Percentiles rank a stretch among this genome's conserved stretches.
These are phyloP conservation scores for Botrytis fabae DNA, from an alignment of 2,329 filamentous ascomycete species.

Conservation along the genomic window DNA sequence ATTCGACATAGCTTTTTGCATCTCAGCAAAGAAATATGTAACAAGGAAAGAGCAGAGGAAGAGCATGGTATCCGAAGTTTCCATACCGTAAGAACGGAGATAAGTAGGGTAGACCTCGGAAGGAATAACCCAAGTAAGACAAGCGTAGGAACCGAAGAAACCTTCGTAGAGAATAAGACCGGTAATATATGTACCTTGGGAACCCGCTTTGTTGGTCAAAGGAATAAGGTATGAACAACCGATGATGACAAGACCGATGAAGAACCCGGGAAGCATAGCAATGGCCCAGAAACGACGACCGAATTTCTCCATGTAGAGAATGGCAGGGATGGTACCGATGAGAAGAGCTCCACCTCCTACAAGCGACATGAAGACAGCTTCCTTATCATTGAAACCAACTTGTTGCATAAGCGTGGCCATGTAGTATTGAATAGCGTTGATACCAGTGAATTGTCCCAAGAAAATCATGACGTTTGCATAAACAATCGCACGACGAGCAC, in stretches of 20 bases:
- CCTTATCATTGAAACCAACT: conserved; percentile 63
- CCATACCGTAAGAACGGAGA: conserved; percentile 72
- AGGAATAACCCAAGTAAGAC: conserved; percentile 65
- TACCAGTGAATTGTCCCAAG: conserved; percentile 69
- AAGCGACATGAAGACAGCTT: conserved; percentile 72
- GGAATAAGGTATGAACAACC: conserved; percentile 62
- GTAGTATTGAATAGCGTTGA: conserved; percentile 72
- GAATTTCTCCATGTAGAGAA: conserved; percentile 70
- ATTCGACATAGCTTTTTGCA: conserved; percentile 66
- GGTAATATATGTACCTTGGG: conserved; percentile 63
- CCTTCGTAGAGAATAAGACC: conserved; percentile 69
- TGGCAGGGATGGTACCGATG: conserved; percentile 66
- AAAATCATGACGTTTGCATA: conserved; percentile 72
- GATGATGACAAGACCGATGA: conserved; percentile 66
- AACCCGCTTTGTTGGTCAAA: conserved; percentile 48
- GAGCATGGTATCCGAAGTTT: conserved; percentile 64
- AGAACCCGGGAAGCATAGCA: conserved; percentile 70
- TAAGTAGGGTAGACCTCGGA: conserved; percentile 73
- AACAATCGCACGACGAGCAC: conserved; percentile 64
- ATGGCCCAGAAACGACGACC: conserved; percentile 75
- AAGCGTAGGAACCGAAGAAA: conserved; percentile 67
- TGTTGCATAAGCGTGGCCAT: conserved; percentile 67
- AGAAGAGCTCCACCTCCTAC: conserved; percentile 69
- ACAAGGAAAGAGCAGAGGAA: conserved; percentile 73
- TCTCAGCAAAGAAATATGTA: conserved; percentile 72